phyloP scores from a whole-genome alignment of 163 green algal genomes.

The Smithsoniella earleae region DNA sequence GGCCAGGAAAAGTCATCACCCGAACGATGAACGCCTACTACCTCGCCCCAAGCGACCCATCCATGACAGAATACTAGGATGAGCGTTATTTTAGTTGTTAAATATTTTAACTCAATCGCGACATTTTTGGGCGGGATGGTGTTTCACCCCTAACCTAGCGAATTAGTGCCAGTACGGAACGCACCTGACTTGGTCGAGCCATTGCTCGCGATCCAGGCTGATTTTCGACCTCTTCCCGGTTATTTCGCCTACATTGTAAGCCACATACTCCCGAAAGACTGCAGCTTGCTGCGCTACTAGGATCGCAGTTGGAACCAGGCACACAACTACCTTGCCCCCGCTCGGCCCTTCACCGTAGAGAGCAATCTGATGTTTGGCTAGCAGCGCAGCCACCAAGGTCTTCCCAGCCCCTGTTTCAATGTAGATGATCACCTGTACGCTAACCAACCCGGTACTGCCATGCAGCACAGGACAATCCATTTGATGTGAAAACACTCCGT shows the following conservation, averaged over 20 bases:
- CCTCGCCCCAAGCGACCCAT: no score
- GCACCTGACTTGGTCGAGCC: background rate
- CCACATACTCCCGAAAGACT: background rate
- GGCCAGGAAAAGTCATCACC: no score
- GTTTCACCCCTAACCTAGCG: background rate
- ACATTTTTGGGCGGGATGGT: no score
- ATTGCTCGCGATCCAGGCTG: background rate
- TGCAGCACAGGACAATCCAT: no score
- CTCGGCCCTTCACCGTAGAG: no score
- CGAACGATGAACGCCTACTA: no score
- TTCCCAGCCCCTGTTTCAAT: constrained; percentile 18
- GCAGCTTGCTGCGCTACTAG: constrained; percentile 18
- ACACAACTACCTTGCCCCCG: background rate
- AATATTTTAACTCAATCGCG: no score
- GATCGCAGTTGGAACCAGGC: constrained; percentile 14
- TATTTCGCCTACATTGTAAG: background rate
- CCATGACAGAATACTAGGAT: no score
- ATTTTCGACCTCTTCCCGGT: background rate
- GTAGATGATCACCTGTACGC: constrained; percentile 10
- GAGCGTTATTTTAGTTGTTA: no score
- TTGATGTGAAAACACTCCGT: no score
- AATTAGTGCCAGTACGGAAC: background rate
- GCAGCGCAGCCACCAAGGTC: background rate
- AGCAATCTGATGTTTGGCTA: background rate
- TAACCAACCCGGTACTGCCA: no score